These are phyloP conservation scores for Colletotrichum sojae DNA, from an alignment of 2,329 filamentous ascomycete species.

Conservation along the genomic window DNA sequence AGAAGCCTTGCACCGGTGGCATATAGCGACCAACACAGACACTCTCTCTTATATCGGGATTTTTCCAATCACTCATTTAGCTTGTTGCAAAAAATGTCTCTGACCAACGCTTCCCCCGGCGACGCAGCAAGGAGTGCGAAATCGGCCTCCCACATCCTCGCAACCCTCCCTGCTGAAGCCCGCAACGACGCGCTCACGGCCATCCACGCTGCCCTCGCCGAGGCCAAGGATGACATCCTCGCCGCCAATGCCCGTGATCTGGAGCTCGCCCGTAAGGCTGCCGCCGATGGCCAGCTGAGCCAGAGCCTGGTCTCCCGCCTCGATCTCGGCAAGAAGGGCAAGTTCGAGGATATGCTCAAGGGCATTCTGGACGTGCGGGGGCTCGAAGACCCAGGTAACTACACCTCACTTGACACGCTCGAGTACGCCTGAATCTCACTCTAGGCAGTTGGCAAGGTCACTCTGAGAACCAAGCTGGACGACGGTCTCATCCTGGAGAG, in stretches of 20 bases:
- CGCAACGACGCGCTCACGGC: constrained; percentile 89
- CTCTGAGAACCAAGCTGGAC: constrained; percentile 87
- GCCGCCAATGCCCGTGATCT: constrained; percentile 90
- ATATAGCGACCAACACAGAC: background rate
- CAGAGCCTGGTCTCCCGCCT: constrained; percentile 89
- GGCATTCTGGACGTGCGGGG: constrained; percentile 90
- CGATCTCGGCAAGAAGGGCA: constrained; percentile 87
- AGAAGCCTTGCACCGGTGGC: background rate
- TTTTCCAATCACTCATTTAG: background rate
- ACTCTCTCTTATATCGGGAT: background rate
- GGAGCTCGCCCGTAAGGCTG: constrained; percentile 79
- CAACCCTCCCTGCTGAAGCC: constrained; percentile 80
- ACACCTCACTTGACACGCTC: constrained; percentile 16
- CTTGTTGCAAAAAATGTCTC: constrained; percentile 75
- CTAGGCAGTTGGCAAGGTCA: constrained; percentile 81
- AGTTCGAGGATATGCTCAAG: constrained; percentile 98
- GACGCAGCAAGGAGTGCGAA: constrained; percentile 86
- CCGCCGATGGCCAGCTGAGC: constrained; percentile 81
- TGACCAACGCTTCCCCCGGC: constrained; percentile 86
- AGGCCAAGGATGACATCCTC: constrained; percentile 81
- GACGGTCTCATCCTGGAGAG: constrained; percentile 88
- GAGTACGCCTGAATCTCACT: background rate
- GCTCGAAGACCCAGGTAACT: constrained; percentile 86
- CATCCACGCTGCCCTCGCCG: constrained; percentile 82
- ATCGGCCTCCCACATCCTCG: constrained; percentile 84